Base-by-base conservation (phyloP, 2,329 filamentous ascomycete genomes). In the Colletotrichum graminicola region DNA sequence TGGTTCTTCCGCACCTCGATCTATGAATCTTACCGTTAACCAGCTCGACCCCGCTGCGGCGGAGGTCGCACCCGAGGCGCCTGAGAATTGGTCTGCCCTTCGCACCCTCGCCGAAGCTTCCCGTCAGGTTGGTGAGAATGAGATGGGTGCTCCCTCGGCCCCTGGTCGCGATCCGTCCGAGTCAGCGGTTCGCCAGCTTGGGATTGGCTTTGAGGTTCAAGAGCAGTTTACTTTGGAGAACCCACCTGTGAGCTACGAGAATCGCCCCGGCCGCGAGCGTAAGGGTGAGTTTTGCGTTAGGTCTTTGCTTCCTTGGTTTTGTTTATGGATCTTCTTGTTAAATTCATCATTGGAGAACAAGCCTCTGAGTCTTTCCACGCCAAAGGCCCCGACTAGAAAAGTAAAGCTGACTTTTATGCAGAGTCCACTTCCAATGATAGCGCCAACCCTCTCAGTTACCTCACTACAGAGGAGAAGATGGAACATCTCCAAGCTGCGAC, bases 31-130 rank as follows among this genome's bases (percentile, higher is more conserved):
- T 32, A 67, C 71, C 29, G 62, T 71, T 49, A 71, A 72, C 41
- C 70, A 72, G 29, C 67, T 71, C 34, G 59, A 67, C 32, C 61
- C 65, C 14, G 63, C 71, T 18, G 65, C 67, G 12, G 67, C 67
- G 18, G 68, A 74, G 16, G 51, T 67, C 62, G 67, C 64, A 16
- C 56, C 73, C 55, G 72, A 59, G 57, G 67, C 73, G 10, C 84
- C 86, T 1, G 88, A 89, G 75, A 89, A 90, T 74, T 94, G 94
- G 86, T 94, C 93, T 73, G 93, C 93, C 1, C 85, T 97, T 47
- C 93, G 97, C 79, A 94, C 94, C 6, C 86, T 97, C 29, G 94
- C 94, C 41, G 94, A 97, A 81, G 94, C 95, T 0, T 97, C 94
- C 61, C 89, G 94, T 62, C 93, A 93, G 79, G 89, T 96, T 69